A percentile compares a stretch with the other conserved stretches of the same genome.
These are phyloP conservation scores for Rhodotorula mucilaginosa DNA, from an alignment of 1,284 basidiomycete species.

Conservation along the genomic window DNA sequence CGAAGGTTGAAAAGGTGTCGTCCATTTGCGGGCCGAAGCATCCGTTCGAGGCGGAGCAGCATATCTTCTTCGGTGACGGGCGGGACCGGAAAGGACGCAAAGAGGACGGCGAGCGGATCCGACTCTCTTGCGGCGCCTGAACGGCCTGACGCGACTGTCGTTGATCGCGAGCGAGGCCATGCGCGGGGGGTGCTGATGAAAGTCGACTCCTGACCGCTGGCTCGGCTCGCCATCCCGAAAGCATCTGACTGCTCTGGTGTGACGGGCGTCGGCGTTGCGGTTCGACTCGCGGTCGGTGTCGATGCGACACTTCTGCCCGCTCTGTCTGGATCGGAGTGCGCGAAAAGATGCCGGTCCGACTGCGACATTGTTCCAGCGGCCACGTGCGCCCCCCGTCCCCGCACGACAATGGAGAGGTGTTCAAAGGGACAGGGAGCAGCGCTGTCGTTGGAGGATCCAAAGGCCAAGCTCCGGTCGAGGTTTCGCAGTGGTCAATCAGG, in stretches of 20 bases:
- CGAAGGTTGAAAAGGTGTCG: too few species aligned
- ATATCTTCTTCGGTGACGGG: background rate
- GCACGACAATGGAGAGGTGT: too few species aligned
- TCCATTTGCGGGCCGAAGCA: too few species aligned
- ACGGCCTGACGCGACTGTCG: background rate
- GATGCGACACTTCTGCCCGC: too few species aligned
- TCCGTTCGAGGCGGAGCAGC: background rate
- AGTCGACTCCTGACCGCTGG: background rate
- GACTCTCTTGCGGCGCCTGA: background rate
- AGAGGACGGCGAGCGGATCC: background rate
- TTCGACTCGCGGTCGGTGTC: background rate
- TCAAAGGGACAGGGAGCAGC: too few species aligned
- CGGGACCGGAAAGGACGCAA: background rate
- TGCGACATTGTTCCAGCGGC: too few species aligned
- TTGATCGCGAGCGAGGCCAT: background rate
- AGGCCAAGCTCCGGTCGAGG: too few species aligned
- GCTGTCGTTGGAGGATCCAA: too few species aligned
- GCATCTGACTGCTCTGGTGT: background rate
- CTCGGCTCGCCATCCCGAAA: background rate
- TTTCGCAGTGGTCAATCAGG: too few species aligned
- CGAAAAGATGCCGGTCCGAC: too few species aligned
- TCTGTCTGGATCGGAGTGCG: too few species aligned
- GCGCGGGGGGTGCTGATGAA: background rate
- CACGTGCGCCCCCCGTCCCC: too few species aligned
- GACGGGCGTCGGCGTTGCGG: background rate